Evolutionary conservation across 768 basidiomycete species (phyloP).

Genomic region (Suillus alpinus): DNA sequence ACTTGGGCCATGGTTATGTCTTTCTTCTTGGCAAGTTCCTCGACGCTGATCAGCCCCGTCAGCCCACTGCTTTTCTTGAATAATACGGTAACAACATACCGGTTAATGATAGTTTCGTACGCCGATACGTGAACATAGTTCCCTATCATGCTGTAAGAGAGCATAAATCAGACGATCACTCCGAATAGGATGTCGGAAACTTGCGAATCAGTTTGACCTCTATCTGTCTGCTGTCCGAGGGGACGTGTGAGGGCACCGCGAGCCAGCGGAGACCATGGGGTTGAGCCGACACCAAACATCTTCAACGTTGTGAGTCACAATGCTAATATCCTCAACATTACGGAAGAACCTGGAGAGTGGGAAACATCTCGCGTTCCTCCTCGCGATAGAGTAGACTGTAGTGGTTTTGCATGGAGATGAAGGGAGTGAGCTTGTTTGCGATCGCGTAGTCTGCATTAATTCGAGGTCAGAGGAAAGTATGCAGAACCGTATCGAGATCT

Average conservation of each 20-base stretch:
- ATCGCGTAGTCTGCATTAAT: constrained; percentile 35
- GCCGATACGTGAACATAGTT: constrained; percentile 22
- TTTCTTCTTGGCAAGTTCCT: constrained; percentile 37
- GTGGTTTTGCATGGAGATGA: constrained; percentile 66
- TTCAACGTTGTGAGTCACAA: constrained; percentile 12
- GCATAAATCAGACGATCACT: constrained; percentile 6
- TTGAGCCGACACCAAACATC: constrained; percentile 41
- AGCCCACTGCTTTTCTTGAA: not conserved
- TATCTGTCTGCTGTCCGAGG: constrained; percentile 25
- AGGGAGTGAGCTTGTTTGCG: constrained; percentile 43
- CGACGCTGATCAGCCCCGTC: constrained; percentile 26
- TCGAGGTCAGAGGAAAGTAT: not conserved
- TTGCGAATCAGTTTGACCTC: constrained; percentile 24
- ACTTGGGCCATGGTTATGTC: constrained; percentile 42
- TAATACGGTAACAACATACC: constrained; percentile 9
- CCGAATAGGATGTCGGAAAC: not conserved
- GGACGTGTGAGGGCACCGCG: constrained; percentile 36
- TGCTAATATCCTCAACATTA: not conserved
- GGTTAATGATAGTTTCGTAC: constrained; percentile 25
- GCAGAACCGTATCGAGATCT: constrained; percentile 5
- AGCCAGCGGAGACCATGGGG: constrained; percentile 44
- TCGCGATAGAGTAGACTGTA: constrained; percentile 57
- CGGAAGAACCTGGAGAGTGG: constrained; percentile 34
- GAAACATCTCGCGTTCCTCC: constrained; percentile 61
- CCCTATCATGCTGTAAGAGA: constrained; percentile 18